Percentiles rank a stretch among this genome's conserved stretches.
phyloP scores from a whole-genome alignment of 257 asterid species.

The Solanum tarijense region DNA sequence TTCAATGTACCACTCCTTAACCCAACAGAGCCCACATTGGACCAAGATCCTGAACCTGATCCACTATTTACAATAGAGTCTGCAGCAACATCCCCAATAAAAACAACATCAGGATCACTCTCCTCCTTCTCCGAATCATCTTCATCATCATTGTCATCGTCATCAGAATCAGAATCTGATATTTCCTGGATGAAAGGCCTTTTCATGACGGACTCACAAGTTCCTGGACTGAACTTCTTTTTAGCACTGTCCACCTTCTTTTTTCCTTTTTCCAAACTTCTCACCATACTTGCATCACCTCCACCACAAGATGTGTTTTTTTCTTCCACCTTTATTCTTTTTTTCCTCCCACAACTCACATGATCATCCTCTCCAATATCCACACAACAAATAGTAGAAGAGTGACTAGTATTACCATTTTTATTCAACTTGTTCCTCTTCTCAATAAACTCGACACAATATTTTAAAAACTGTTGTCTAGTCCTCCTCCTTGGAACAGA shows the following conservation, averaged over 20 bases:
- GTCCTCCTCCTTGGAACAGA: background rate
- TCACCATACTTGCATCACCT: background rate
- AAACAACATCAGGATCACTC: background rate
- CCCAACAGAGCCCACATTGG: background rate
- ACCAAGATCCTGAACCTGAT: background rate
- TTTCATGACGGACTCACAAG: background rate
- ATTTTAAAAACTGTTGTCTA: background rate
- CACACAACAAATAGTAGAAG: background rate
- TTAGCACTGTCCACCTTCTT: background rate
- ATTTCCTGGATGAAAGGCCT: background rate
- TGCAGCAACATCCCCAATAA: background rate
- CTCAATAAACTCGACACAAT: background rate
- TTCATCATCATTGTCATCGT: background rate
- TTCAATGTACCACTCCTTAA: background rate
- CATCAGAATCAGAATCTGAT: background rate
- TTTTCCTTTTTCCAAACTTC: background rate
- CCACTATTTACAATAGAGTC: background rate
- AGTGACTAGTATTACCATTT: background rate
- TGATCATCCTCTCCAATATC: background rate
- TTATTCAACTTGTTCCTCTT: background rate
- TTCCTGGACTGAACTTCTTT: background rate
- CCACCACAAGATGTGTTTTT: background rate
- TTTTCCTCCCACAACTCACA: background rate
- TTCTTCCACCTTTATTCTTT: background rate
- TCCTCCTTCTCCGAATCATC: background rate